Evolutionary conservation across 2,329 filamentous ascomycete genomes (phyloP).

Genomic region (Xylaria sp.): DNA sequence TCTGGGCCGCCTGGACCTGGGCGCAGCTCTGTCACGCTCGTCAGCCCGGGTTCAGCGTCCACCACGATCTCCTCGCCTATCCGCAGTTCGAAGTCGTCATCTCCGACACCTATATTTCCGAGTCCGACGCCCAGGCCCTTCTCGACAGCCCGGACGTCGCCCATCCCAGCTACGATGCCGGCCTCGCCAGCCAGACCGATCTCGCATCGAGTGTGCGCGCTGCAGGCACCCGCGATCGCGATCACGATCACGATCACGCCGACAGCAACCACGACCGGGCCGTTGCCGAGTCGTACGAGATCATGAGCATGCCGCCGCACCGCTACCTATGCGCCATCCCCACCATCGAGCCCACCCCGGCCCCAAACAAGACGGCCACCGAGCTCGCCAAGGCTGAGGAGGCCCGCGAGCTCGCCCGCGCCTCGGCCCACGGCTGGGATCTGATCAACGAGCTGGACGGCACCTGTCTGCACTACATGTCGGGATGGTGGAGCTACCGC

Average conservation of each 20-base stretch:
- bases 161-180: constrained; percentile 51
- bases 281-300: constrained; percentile 69
- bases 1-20: constrained; percentile 42
- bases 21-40: constrained; percentile 60
- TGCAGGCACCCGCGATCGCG: constrained; percentile 28
- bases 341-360: constrained; percentile 65
- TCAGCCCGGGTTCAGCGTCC: constrained; percentile 77
- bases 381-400: constrained; percentile 77
- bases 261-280: constrained; percentile 45
- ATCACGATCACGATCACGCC: background rate
- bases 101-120: constrained; percentile 75
- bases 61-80: constrained; percentile 87
- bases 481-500: constrained; percentile 95
- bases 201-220: constrained; percentile 42
- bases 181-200: constrained; percentile 48
- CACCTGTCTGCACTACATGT: constrained; percentile 81
- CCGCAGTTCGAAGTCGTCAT: constrained; percentile 90
- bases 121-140: constrained; percentile 72
- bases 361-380: constrained; percentile 72
- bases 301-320: constrained; percentile 75
- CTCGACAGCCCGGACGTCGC: constrained; percentile 61
- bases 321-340: constrained; percentile 89
- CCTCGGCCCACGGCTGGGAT: constrained; percentile 81
- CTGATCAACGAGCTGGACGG: constrained; percentile 81
- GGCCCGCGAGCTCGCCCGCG: constrained; percentile 80